A percentile compares a stretch with the other conserved stretches of the same genome.
phyloP scores from a whole-genome alignment of 257 asterid species.

The Linderniella brevidens region DNA sequence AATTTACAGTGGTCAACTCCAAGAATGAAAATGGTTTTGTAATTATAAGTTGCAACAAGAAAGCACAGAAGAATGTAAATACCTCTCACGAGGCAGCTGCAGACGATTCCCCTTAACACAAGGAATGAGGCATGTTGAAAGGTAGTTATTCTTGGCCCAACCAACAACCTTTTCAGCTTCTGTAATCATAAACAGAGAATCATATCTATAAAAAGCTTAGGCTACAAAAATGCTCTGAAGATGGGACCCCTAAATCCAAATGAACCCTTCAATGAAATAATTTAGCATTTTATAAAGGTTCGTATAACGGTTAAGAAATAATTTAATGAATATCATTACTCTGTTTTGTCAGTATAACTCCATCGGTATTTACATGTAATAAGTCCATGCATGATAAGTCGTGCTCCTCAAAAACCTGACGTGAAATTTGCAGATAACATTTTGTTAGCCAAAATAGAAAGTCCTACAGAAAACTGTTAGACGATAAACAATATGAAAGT shows the following conservation, averaged over 20 bases:
- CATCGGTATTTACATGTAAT: constrained; percentile 62
- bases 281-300: too few relatives aligned
- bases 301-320: too few relatives aligned
- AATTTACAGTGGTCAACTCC: constrained; percentile 12
- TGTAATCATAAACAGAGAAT: constrained; percentile 14
- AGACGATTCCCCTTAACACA: constrained; percentile 57
- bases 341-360: constrained; percentile 63
- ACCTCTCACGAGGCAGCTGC: constrained; percentile 81
- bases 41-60: constrained; percentile 7
- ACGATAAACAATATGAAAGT: not conserved
- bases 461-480: not conserved
- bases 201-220: too few relatives aligned
- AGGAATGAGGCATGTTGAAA: constrained; percentile 58
- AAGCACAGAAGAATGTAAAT: constrained; percentile 16
- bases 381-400: constrained; percentile 61
- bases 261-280: too few relatives aligned
- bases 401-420: constrained; percentile 90
- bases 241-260: too few relatives aligned
- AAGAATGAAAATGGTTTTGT: constrained; percentile 9
- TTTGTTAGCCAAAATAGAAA: constrained; percentile 1
- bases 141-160: constrained; percentile 92
- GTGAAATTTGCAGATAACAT: constrained; percentile 9
- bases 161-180: constrained; percentile 91
- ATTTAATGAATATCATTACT: constrained; percentile 32
- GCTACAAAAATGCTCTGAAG: too few relatives aligned